These are phyloP conservation scores for Colletotrichum lini DNA, from an alignment of 2,329 filamentous ascomycete species.

Conservation along the genomic window DNA sequence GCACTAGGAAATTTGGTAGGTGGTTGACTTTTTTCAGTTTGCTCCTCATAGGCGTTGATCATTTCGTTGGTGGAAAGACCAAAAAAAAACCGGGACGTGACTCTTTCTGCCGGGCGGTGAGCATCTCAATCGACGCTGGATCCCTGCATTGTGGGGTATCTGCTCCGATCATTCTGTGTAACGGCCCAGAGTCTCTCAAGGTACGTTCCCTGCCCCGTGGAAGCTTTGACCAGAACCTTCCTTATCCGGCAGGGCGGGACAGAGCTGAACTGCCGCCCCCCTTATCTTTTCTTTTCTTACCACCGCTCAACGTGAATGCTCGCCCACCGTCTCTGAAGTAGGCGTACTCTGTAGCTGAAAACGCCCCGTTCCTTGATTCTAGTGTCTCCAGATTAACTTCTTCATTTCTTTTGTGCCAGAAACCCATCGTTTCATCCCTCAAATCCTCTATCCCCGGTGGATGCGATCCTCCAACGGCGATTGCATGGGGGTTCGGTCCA, in stretches of 20 bases:
- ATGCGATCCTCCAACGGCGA: no score
- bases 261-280: conserved; percentile 29
- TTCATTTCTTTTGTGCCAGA: background rate
- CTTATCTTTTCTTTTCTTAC: conserved; percentile 15
- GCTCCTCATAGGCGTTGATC: background rate
- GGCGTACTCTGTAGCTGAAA: background rate
- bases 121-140: background rate
- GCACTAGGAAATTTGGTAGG: background rate
- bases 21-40: background rate
- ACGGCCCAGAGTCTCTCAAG: background rate
- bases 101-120: conserved; percentile 52
- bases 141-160: conserved; percentile 18
- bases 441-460: background rate
- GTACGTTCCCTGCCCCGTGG: conserved; percentile 8
- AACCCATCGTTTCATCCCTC: no score
- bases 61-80: conserved; percentile 23
- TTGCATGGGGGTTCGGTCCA: background rate
- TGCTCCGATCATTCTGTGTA: background rate
- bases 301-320: background rate
- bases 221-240: conserved; percentile 23
- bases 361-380: no score
- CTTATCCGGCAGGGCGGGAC: conserved; percentile 21
- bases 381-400: background rate
- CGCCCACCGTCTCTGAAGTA: conserved; percentile 13
- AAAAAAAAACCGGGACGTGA: conserved; percentile 39